Percentiles rank a stretch among this genome's conserved stretches.
phyloP scores from a whole-genome alignment of 208 protist species.

The Angomonas deanei region DNA sequence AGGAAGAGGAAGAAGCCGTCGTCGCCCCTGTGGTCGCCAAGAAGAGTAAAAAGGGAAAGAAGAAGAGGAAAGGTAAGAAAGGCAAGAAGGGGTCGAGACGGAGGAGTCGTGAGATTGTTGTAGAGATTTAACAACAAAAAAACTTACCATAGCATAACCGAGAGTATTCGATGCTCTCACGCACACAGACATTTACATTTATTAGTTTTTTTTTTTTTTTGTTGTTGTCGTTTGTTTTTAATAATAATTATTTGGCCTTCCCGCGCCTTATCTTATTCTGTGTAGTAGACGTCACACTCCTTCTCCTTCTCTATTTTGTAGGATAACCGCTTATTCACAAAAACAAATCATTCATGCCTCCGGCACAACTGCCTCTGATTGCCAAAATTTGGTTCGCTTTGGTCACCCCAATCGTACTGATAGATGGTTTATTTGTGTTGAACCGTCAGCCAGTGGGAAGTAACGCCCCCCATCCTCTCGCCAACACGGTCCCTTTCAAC shows the following conservation, averaged over 20 bases:
- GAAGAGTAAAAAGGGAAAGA: background rate
- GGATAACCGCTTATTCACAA: background rate
- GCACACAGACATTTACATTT: background rate
- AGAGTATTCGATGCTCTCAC: too few species aligned
- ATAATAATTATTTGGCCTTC: background rate
- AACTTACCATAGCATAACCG: too few species aligned
- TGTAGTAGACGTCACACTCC: background rate
- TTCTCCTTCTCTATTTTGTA: background rate
- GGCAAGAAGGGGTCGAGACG: background rate
- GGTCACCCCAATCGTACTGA: conserved; percentile 45
- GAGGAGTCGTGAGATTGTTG: too few species aligned
- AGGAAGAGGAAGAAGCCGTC: conserved; percentile 13
- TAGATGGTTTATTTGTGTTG: conserved; percentile 70
- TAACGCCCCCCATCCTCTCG: conserved; percentile 37
- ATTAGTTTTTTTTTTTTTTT: background rate
- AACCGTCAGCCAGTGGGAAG: conserved; percentile 21
- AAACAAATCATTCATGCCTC: background rate
- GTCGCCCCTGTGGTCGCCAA: background rate
- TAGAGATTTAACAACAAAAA: too few species aligned
- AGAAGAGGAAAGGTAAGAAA: background rate
- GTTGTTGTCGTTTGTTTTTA: too few species aligned
- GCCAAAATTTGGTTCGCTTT: conserved; percentile 56
- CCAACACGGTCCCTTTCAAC: conserved; percentile 33
- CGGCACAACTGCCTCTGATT: conserved; percentile 33
- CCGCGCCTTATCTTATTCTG: background rate